phyloP scores from a whole-genome alignment of 495 filamentous ascomycete species.

The Poronia punctata region DNA sequence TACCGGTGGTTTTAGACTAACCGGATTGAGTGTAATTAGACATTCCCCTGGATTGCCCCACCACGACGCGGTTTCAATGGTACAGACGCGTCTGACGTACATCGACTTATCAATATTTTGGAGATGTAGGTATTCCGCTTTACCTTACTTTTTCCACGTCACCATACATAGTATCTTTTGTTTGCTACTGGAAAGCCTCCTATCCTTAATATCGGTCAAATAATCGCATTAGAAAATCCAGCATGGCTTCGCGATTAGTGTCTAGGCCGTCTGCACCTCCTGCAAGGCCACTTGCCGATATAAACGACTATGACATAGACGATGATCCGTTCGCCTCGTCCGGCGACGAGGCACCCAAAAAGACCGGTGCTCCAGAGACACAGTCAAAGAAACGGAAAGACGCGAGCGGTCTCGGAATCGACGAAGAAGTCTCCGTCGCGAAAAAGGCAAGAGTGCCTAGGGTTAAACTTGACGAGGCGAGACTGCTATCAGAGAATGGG shows the following conservation, averaged over 20 bases:
- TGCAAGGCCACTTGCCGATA: slow-evolving; percentile 37
- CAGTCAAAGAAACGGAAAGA: slow-evolving; percentile 29
- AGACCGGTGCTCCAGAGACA: slow-evolving; percentile 7
- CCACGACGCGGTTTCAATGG: slow-evolving; percentile 5
- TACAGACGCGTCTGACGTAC: slow-evolving; percentile 8
- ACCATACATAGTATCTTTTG: not conserved
- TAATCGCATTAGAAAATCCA: not conserved
- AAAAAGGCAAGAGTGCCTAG: slow-evolving; percentile 62
- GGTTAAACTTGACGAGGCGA: slow-evolving; percentile 79
- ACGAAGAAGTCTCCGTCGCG: slow-evolving; percentile 75
- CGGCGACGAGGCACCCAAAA: slow-evolving; percentile 24
- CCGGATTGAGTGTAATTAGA: no score
- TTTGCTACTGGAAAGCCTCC: no score
- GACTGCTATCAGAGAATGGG: slow-evolving; percentile 70
- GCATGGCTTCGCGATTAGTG: slow-evolving; percentile 16
- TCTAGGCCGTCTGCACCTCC: slow-evolving; percentile 5
- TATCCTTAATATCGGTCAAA: not conserved
- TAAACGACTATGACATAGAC: slow-evolving; percentile 66
- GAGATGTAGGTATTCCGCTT: not conserved
- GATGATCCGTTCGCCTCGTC: slow-evolving; percentile 27
- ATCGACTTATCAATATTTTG: no score
- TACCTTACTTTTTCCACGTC: not conserved
- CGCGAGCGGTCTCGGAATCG: slow-evolving; percentile 57
- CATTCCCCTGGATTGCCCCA: no score
- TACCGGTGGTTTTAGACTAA: no score